Evolutionary conservation across 2,329 filamentous ascomycete species (phyloP), one percentile per base, ranked within the genome.

Genomic region (Septoria linicola): DNA sequence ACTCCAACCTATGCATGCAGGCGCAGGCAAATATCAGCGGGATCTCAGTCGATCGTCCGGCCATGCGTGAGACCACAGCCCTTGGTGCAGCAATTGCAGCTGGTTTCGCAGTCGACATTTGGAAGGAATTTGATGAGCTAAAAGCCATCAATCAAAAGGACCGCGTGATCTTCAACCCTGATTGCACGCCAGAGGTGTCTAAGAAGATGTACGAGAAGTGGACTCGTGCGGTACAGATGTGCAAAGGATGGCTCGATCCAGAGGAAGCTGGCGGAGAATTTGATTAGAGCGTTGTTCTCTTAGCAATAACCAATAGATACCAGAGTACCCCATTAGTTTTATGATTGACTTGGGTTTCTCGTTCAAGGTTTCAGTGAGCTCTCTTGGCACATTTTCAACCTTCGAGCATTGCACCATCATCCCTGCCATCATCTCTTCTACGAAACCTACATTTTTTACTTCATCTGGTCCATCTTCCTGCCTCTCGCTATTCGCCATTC

Each of bases 61-160:
- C 82, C 49, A 95, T 96, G 90, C 85, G 88, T 51, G 90, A 96
- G 74, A 95, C 89, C 3, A 96, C 90, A 1, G 87, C 89, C 1
- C 80, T 96, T 1, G 90, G 90, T 19, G 89, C 90, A 8, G 90
- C 90, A 41, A 92, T 95, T 62, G 89, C 90, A 13, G 90, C 90
- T 8, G 90, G 88, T 11, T 83, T 95, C 53, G 89, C 89, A 4
- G 82, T 87, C 10, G 84, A 81, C 40, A 81, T 92, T 31, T 95
- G 89, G 88, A 80, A 81, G 57, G 79, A 82, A 64, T 82, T 93
- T 51, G 80, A 84, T 16, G 87, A 92, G 62, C 73, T 95, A 31
- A 82, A 82, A 60, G 76, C 84, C 54, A 83, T 93, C 68, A 89
- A 89, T 69, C 82, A 79, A 52, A 77, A 79, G 48, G 87, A 84